Evolutionary conservation across 1,139 yeast genomes (phyloP).

Genomic region (Meyerozyma smithsonii): DNA sequence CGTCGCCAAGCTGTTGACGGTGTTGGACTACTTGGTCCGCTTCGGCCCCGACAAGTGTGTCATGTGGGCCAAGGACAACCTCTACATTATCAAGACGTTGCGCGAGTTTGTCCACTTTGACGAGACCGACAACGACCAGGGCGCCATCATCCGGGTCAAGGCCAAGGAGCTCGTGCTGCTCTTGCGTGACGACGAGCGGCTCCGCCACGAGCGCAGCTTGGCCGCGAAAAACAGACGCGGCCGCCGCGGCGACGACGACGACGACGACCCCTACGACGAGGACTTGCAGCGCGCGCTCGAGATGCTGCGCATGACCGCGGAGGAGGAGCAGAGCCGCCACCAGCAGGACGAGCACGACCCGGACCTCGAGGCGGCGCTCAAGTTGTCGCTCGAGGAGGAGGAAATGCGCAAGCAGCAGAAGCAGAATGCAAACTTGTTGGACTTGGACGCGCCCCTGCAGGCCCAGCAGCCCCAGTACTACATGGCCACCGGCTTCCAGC

Average conservation of each 20-base stretch:
- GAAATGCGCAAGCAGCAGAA: constrained; percentile 57
- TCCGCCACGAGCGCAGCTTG: constrained; percentile 63
- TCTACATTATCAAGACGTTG: constrained; percentile 84
- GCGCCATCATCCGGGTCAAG: constrained; percentile 82
- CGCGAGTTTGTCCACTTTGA: constrained; percentile 87
- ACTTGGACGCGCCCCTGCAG: constrained; percentile 33
- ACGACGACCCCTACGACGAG: constrained; percentile 57
- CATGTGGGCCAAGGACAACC: constrained; percentile 87
- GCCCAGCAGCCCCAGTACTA: constrained; percentile 25
- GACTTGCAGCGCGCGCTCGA: constrained; percentile 82
- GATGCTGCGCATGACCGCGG: constrained; percentile 78
- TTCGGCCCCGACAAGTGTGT: constrained; percentile 90
- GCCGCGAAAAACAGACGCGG: constrained; percentile 22
- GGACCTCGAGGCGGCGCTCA: constrained; percentile 75
- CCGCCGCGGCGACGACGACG: constrained; percentile 14
- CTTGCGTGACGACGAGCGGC: constrained; percentile 78
- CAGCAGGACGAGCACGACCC: constrained; percentile 50
- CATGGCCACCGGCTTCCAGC: constrained; percentile 33
- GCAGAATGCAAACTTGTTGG: constrained; percentile 50
- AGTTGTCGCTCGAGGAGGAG: constrained; percentile 84
- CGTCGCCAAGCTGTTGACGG: constrained; percentile 85
- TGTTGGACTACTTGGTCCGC: constrained; percentile 82
- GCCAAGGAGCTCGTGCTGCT: constrained; percentile 85
- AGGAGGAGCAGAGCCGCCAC: constrained; percentile 51
- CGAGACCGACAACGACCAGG: constrained; percentile 79